Conservation (phyloP, 2,329 filamentous ascomycete genomes). For the Aspergillus chevalieri region DNA sequence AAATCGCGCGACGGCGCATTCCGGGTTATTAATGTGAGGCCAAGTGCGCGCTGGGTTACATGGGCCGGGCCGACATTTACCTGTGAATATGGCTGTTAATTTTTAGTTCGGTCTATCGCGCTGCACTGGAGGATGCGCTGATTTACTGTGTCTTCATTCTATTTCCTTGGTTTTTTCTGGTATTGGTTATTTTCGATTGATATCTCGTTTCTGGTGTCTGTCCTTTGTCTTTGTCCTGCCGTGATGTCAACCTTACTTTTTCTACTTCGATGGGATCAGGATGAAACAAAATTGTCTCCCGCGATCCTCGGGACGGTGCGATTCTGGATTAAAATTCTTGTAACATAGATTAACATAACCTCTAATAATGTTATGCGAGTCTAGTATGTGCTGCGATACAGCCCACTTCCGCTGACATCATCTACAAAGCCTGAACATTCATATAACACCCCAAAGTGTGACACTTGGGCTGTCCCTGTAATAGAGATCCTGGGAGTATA, state of each 20-base stretch:
- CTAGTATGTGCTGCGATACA: neutral
- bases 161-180: slow-evolving; percentile 21
- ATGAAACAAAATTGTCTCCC: neutral
- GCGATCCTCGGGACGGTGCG: slow-evolving; percentile 1
- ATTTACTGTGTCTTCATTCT: slow-evolving; percentile 6
- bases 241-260: neutral
- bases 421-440: slow-evolving; percentile 1
- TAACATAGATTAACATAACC: slow-evolving; percentile 25
- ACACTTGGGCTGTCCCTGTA: no score
- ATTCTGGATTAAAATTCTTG: slow-evolving; percentile 15
- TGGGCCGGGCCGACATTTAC: neutral
- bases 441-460: no score
- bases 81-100: slow-evolving; percentile 14
- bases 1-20: neutral
- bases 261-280: neutral
- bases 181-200: slow-evolving; percentile 16
- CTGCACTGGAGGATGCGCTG: neutral
- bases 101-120: neutral
- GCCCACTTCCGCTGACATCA: slow-evolving; percentile 23
- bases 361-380: neutral
- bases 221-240: neutral
- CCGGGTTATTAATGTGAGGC: neutral
- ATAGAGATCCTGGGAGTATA: no score
- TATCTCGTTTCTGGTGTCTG: neutral
- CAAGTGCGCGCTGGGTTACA: neutral